Evolutionary conservation across 495 filamentous ascomycete genomes (phyloP).

Genomic region (Echria macrotheca): DNA sequence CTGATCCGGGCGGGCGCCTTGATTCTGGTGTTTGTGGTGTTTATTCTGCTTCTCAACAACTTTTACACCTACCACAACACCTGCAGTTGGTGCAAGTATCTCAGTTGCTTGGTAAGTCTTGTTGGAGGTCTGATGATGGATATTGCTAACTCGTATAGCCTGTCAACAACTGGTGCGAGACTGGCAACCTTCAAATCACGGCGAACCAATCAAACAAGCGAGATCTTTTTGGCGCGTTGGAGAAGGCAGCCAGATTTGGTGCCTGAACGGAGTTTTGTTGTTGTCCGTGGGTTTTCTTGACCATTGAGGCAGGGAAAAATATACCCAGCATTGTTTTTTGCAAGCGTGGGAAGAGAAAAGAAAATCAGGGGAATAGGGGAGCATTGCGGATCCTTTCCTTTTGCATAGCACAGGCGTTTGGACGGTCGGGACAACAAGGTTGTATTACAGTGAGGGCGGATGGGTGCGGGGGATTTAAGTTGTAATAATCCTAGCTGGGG

Average conservation of each 20-base stretch:
- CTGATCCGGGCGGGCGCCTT: constrained; percentile 75
- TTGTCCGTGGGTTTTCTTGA: too few species aligned
- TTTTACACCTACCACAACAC: constrained; percentile 76
- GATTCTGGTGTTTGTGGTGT: constrained; percentile 68
- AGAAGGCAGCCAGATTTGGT: constrained; percentile 12
- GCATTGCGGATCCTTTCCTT: not conserved
- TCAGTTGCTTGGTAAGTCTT: constrained; percentile 81
- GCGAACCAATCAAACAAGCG: constrained; percentile 24
- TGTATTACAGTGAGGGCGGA: too few species aligned
- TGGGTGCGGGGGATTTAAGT: too few species aligned
- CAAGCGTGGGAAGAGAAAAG: too few species aligned
- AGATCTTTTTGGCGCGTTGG: constrained; percentile 20
- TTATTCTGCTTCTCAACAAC: constrained; percentile 79
- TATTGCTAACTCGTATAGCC: constrained; percentile 42
- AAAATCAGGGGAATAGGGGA: too few species aligned
- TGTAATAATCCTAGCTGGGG: not conserved
- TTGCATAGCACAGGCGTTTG: constrained; percentile 15
- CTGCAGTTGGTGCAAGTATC: constrained; percentile 88
- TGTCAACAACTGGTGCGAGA: constrained; percentile 73
- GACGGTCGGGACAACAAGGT: not conserved
- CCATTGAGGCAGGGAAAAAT: too few species aligned
- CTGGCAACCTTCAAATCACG: constrained; percentile 46
- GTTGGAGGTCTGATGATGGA: not conserved
- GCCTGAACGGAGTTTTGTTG: not conserved
- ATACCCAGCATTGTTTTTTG: too few species aligned